Conservation (phyloP, 2,329 filamentous ascomycete genomes). For the Diaporthe capsici region DNA sequence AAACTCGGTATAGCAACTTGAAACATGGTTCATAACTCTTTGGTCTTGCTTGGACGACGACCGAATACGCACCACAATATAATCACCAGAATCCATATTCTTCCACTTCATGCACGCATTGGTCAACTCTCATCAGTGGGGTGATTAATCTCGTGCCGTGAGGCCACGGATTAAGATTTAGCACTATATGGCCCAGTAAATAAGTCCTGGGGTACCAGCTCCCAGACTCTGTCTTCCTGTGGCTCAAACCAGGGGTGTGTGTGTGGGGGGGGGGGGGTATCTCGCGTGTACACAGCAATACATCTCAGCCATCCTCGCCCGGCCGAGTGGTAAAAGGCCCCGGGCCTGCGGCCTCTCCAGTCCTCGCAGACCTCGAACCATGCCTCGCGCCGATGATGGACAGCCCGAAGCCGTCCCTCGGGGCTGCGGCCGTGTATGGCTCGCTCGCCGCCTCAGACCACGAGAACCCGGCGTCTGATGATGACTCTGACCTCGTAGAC, state of each 20-base stretch:
- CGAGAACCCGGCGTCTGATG: conserved; percentile 7
- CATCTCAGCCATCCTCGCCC: background rate
- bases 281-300: background rate
- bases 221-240: conserved; percentile 24
- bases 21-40: background rate
- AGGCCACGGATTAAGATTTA: conserved; percentile 27
- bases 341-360: background rate
- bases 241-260: background rate
- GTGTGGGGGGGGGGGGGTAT: background rate
- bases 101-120: background rate
- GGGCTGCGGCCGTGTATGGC: background rate
- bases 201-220: conserved; percentile 29
- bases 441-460: conserved; percentile 25
- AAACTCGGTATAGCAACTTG: background rate
- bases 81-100: background rate
- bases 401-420: conserved; percentile 24
- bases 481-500: background rate
- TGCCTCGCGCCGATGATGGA: conserved; percentile 6
- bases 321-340: background rate
- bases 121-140: background rate
- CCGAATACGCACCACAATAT: background rate
- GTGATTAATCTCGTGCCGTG: conserved; percentile 24
- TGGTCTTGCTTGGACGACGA: background rate
- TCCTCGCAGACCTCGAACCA: conserved; percentile 4
- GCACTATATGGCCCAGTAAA: conserved; percentile 19